Conservation (phyloP, 805 yeast species). For the Kodamaea hsintzibuensis region DNA sequence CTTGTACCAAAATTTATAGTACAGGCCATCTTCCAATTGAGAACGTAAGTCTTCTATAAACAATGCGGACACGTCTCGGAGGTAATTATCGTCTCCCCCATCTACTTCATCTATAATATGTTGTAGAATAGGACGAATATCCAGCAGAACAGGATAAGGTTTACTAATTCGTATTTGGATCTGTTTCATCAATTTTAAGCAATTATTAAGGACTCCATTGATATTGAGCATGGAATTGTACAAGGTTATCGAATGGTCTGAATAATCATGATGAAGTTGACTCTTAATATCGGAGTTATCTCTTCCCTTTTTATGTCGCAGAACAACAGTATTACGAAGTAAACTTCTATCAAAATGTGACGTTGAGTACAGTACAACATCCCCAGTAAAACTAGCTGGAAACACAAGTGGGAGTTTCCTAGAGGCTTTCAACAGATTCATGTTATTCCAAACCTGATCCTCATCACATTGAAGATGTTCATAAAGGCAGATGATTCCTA, state of each 20-base stretch:
- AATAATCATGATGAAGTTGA: neutral
- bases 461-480: neutral
- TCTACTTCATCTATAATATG: slow-evolving; percentile 1
- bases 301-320: neutral
- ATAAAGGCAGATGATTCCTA: neutral
- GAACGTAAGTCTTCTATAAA: slow-evolving; percentile 21
- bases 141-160: slow-evolving; percentile 1
- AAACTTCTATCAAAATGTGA: neutral
- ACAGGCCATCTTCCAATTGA: slow-evolving; percentile 7
- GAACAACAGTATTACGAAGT: neutral
- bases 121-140: slow-evolving; percentile 4
- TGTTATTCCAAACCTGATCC: neutral
- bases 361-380: neutral
- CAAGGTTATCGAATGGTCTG: neutral
- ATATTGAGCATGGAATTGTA: slow-evolving; percentile 4
- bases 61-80: slow-evolving; percentile 5
- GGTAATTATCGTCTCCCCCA: slow-evolving; percentile 4
- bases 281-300: neutral
- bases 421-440: neutral
- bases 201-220: neutral
- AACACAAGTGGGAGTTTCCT: neutral
- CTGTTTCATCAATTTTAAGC: neutral
- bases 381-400: slow-evolving; percentile 4
- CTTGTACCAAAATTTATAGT: slow-evolving; percentile 41
- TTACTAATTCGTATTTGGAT: neutral